A percentile compares a stretch with the other conserved stretches of the same genome.
Conservation (phyloP, 73 alveolate species). For the Effrenium voratum region DNA sequence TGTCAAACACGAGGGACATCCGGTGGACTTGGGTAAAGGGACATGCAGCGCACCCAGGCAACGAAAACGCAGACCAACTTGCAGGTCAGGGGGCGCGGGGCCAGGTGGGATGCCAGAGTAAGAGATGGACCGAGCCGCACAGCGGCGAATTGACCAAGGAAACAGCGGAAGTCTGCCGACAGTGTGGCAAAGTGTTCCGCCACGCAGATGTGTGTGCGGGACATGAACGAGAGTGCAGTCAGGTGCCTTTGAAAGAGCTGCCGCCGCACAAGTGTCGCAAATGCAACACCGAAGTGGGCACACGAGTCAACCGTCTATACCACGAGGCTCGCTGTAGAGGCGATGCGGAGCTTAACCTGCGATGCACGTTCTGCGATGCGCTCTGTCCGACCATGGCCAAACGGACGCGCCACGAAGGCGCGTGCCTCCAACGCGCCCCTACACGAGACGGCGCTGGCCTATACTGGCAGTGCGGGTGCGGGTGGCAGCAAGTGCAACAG, state of each 20-base stretch:
- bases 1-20: neutral
- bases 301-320: neutral
- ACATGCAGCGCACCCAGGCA: neutral
- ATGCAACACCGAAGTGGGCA: neutral
- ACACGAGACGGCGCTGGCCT: too few relatives aligned
- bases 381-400: neutral
- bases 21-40: neutral
- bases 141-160: neutral
- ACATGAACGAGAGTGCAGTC: neutral
- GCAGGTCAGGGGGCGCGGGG: neutral
- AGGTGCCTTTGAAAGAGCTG: too few relatives aligned
- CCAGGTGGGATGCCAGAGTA: neutral
- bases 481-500: too few relatives aligned
- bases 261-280: neutral
- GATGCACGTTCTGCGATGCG: neutral
- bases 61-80: neutral
- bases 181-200: neutral
- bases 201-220: neutral
- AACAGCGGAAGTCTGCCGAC: neutral
- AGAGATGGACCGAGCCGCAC: neutral
- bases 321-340: neutral
- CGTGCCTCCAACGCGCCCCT: neutral
- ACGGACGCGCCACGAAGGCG: neutral
- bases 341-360: neutral
- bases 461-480: too few relatives aligned